These are phyloP conservation scores for Elaeagnus macrophylla DNA, from an alignment of 306 rosid species.

Conservation along the genomic window DNA sequence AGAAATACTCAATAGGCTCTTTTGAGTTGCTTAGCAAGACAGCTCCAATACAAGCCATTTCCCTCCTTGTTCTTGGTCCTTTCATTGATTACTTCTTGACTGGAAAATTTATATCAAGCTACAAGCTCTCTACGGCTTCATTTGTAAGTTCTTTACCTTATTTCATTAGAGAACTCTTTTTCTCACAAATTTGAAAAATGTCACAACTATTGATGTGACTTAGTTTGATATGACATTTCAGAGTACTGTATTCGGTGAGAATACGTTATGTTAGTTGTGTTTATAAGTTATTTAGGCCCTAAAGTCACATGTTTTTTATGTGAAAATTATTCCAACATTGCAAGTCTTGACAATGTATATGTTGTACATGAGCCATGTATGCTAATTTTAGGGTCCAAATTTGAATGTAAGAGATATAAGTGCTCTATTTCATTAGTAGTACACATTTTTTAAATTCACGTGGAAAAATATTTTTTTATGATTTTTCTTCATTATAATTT, in stretches of 20 bases:
- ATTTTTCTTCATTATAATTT: neutral
- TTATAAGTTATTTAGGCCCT: neutral
- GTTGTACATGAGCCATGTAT: no score
- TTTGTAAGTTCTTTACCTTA: slow-evolving; percentile 21
- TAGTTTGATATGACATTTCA: neutral
- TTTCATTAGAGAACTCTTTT: neutral
- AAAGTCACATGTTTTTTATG: no score
- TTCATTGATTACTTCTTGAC: slow-evolving; percentile 40
- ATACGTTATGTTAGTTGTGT: neutral
- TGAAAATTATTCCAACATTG: no score
- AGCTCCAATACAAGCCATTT: slow-evolving; percentile 50
- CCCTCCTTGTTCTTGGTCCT: slow-evolving; percentile 44
- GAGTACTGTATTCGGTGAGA: neutral
- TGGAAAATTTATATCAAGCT: slow-evolving; percentile 27
- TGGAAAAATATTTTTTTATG: no score
- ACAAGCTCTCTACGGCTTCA: slow-evolving; percentile 26
- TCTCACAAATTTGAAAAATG: neutral
- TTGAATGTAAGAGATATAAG: no score
- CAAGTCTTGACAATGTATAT: no score
- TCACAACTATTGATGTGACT: no score
- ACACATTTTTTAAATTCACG: no score
- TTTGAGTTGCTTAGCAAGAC: slow-evolving; percentile 54
- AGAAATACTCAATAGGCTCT: slow-evolving; percentile 47
- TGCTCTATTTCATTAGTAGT: no score
- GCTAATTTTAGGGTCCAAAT: no score